Conservation (phyloP, 345 rosid genomes). For the Brassica juncea region DNA sequence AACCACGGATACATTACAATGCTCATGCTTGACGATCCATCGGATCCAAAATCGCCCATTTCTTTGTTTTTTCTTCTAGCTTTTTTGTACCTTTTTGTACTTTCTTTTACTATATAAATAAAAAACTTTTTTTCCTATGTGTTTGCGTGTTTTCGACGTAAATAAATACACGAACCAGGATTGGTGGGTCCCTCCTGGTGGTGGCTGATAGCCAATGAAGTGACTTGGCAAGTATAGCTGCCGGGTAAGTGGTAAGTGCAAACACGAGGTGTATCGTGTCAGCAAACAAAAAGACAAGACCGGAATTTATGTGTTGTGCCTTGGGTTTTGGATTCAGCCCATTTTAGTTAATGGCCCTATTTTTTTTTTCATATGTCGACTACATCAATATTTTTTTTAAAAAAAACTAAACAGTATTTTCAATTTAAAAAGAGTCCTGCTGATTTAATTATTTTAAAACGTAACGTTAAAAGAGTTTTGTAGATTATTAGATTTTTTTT, state of each 20-base stretch:
- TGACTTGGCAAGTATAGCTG: slow-evolving; percentile 24
- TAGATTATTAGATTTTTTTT: no score
- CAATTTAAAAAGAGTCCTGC: no score
- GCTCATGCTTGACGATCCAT: slow-evolving; percentile 33
- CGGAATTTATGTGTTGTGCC: neutral
- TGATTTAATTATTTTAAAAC: no score
- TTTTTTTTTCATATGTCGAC: neutral
- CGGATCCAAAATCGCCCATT: slow-evolving; percentile 27
- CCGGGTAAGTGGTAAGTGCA: slow-evolving; percentile 37
- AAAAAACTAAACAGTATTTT: no score
- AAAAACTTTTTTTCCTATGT: neutral
- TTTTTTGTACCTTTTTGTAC: neutral
- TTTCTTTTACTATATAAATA: neutral
- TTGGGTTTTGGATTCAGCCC: slow-evolving; percentile 19
- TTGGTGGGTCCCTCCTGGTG: slow-evolving; percentile 23
- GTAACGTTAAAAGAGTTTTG: no score
- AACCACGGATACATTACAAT: slow-evolving; percentile 63
- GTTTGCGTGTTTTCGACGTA: neutral
- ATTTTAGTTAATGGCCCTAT: neutral
- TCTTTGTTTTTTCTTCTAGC: neutral
- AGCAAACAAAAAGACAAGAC: slow-evolving; percentile 13
- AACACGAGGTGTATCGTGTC: slow-evolving; percentile 17
- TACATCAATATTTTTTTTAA: neutral
- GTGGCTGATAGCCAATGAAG: slow-evolving; percentile 11
- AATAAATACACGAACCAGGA: slow-evolving; percentile 5